These are phyloP conservation scores for Sabuloglossum arenarium DNA, from an alignment of 495 filamentous ascomycete species.

Conservation along the genomic window DNA sequence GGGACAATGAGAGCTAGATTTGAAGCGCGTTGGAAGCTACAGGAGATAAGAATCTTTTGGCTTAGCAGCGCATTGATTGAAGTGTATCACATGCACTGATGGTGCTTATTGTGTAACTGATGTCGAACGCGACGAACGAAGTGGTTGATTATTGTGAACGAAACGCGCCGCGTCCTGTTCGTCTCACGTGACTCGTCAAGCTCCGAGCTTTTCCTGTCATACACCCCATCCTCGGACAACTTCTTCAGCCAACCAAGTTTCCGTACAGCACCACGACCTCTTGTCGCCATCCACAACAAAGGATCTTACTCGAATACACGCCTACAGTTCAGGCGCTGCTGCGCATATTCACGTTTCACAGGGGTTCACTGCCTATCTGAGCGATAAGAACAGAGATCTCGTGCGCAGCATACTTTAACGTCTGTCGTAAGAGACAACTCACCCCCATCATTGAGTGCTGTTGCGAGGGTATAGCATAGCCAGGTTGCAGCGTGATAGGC, in stretches of 20 bases:
- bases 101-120: not conserved
- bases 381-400: not conserved
- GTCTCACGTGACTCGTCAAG: not conserved
- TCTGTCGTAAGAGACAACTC: not conserved
- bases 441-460: conserved; percentile 18
- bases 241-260: not conserved
- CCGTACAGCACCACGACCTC: not conserved
- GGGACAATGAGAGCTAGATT: not conserved
- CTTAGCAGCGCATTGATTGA: not conserved
- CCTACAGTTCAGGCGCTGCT: not conserved
- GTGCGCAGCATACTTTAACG: not conserved
- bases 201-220: not conserved
- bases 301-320: not conserved
- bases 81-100: not conserved
- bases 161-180: not conserved
- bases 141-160: not conserved
- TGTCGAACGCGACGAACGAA: not conserved
- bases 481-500: not conserved
- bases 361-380: not conserved
- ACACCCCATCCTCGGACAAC: not conserved
- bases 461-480: conserved; percentile 2
- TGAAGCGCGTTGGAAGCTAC: not conserved
- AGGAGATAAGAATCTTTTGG: not conserved
- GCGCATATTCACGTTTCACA: not conserved
- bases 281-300: not conserved